A percentile compares a stretch with the other conserved stretches of the same genome.
These are phyloP conservation scores for Carex littledalei DNA, from an alignment of 176 grass and related monocot genomes.

Conservation along the genomic window DNA sequence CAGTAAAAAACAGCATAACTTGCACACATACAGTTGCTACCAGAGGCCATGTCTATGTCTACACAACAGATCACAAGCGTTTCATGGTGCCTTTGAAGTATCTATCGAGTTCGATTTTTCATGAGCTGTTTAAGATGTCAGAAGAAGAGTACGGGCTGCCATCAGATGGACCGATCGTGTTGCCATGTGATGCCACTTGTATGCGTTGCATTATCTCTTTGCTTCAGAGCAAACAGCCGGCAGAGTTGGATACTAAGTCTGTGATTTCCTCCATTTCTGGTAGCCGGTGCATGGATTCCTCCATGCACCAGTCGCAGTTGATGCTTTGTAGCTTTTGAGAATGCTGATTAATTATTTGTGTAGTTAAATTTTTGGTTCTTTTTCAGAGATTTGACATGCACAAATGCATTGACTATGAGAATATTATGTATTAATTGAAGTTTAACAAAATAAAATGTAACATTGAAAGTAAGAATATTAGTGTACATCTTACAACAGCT, in stretches of 20 bases:
- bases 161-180: slow-evolving; percentile 35
- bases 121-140: slow-evolving; percentile 47
- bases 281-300: background rate
- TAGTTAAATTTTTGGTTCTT: background rate
- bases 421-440: background rate
- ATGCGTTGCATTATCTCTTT: slow-evolving; percentile 27
- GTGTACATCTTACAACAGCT: background rate
- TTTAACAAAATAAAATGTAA: background rate
- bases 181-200: slow-evolving; percentile 37
- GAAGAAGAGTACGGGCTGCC: slow-evolving; percentile 60
- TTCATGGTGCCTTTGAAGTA: slow-evolving; percentile 46
- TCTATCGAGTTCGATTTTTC: slow-evolving; percentile 39
- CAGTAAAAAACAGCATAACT: slow-evolving; percentile 11
- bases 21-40: slow-evolving; percentile 24
- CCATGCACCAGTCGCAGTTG: background rate
- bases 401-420: background rate
- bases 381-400: background rate
- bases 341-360: background rate
- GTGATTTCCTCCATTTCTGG: background rate
- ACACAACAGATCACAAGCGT: slow-evolving; percentile 34
- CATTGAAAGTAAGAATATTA: background rate
- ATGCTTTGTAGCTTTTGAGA: background rate
- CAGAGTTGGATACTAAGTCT: slow-evolving; percentile 9
- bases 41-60: slow-evolving; percentile 36
- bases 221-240: background rate